Percentiles rank a stretch among this genome's conserved stretches.
Evolutionary conservation across 2,329 filamentous ascomycete genomes (phyloP).

Genomic region (Mycocentrospora acerina): DNA sequence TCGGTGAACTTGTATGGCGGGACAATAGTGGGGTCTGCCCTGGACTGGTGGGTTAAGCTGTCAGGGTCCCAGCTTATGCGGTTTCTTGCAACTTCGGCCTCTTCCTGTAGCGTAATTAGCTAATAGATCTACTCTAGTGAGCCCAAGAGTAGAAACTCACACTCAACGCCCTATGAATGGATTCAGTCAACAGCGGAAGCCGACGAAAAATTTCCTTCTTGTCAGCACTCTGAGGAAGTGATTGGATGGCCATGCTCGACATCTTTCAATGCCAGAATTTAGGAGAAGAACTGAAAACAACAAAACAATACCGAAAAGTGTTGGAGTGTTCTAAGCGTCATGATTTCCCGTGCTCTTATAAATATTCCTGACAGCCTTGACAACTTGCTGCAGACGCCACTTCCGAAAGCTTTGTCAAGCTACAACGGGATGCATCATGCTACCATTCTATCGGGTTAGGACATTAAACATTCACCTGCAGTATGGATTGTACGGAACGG

Average conservation of each 20-base stretch:
- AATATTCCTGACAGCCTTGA: no score
- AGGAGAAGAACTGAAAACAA: constrained; percentile 1
- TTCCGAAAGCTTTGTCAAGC: no score
- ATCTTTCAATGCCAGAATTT: constrained; percentile 1
- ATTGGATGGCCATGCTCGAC: constrained; percentile 5
- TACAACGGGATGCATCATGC: no score
- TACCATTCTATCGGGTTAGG: constrained; percentile 15
- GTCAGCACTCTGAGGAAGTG: constrained; percentile 48
- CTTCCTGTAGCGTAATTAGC: constrained; percentile 35
- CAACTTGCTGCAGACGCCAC: no score
- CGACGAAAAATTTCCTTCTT: constrained; percentile 48
- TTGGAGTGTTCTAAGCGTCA: no score
- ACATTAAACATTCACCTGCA: constrained; percentile 22
- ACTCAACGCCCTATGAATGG: constrained; percentile 48
- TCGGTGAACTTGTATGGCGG: constrained; percentile 50
- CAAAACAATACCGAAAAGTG: constrained; percentile 14
- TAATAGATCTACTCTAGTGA: constrained; percentile 7
- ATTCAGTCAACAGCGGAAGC: constrained; percentile 45
- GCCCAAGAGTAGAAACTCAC: constrained; percentile 29
- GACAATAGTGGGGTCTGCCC: constrained; percentile 28
- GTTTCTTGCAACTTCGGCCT: constrained; percentile 46
- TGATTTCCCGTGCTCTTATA: no score
- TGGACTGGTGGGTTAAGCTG: constrained; percentile 43
- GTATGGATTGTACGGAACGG: constrained; percentile 14
- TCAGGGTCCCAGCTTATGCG: constrained; percentile 43